phyloP scores from a whole-genome alignment of 176 grass and related monocot species.

The bread wheat (Triticum aestivum) region DNA sequence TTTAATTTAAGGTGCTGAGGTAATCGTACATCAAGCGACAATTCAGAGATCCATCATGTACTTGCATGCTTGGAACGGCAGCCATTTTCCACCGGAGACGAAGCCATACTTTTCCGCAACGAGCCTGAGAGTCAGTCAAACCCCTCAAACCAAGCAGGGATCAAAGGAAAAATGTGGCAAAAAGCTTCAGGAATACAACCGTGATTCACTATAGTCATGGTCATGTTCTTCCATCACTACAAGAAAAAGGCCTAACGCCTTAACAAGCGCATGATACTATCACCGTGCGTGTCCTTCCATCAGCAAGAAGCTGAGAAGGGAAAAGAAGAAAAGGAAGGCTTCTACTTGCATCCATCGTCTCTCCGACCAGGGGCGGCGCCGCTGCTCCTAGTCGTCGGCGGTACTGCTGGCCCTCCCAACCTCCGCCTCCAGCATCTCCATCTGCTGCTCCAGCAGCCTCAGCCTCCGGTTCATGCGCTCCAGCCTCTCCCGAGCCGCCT shows the following conservation, averaged over 20 bases:
- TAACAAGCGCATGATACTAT: no score
- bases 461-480: slow-evolving; percentile 61
- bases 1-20: neutral
- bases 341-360: neutral
- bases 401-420: slow-evolving; percentile 46
- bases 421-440: slow-evolving; percentile 84
- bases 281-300: no score
- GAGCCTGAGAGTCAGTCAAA: neutral
- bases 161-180: neutral
- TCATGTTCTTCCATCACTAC: no score
- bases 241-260: no score
- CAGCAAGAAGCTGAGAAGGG: no score
- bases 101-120: slow-evolving; percentile 14
- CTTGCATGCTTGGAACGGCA: slow-evolving; percentile 20
- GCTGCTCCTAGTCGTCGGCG: neutral
- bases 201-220: no score
- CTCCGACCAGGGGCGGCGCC: neutral
- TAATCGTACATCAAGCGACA: neutral
- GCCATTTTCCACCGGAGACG: slow-evolving; percentile 1
- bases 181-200: neutral
- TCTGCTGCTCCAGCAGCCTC: slow-evolving; percentile 72
- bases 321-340: neutral
- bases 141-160: neutral
- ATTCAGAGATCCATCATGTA: slow-evolving; percentile 19
- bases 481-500: slow-evolving; percentile 58